Evolutionary conservation across 306 rosid species (phyloP), one percentile per base, ranked within the genome.

Genomic region (Pterocarpus macrocarpus): DNA sequence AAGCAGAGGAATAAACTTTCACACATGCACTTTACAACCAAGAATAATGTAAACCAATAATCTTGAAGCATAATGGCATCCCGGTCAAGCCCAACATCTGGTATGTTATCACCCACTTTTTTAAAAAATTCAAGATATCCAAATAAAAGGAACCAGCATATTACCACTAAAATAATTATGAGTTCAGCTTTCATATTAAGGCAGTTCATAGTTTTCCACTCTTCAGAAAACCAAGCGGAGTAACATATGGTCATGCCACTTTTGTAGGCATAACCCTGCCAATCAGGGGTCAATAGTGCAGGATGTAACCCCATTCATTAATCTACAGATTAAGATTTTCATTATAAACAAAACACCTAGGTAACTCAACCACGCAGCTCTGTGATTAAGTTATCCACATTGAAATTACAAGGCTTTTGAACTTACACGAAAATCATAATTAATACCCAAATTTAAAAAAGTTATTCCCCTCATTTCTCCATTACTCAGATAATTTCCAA

Each of bases 31-130:
- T 64, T 73, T 11, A 55, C 43, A 11, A 17, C 44, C 16, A 44
- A 7, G 62, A 80, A 83, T 71, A 77, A 66, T 52, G 58, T 28
- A 64, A 57, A 70, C 59, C 35, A 43, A 45, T 22, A 64, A 64
- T 70, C 38, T 35, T 34, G 7, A 52, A 69, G 22, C 45, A 44
- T 32, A 56, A 38, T 71, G 44, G 56, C 41, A 52, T 71, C 62
- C 44, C 16, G 33, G 58, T 43, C 76, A 17, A 76, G 36, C 80
- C 64, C 57, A 81, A 61, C 32, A 13, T 12, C 49, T 30, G 34
- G 49, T 17, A n/a, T 78, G 71, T 63, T 64, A 10, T 50, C 13
- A 17, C 30, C 64, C 5, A 17, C 43, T 49, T 77, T 44, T 16
- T 7, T 17, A 12, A 38, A 44, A 67, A 39, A 49, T 43, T 12